Base-by-base conservation (phyloP, 306 rosid species). In the Abrus pulchellus region DNA sequence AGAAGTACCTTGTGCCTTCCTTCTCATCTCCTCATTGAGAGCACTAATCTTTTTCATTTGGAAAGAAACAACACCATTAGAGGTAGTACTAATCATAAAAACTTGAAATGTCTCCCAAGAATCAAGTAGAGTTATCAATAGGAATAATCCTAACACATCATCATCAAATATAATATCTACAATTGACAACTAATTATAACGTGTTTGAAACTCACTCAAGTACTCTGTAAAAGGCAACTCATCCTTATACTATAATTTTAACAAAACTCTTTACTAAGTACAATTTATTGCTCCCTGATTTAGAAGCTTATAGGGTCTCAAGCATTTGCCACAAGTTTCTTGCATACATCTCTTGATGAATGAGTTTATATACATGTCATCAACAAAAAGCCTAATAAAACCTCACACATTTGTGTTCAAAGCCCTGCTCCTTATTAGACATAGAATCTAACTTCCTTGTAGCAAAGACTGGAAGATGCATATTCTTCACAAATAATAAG, bases 21-120 rank as follows among this genome's bases (percentile, higher is more conserved):
- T 29, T 47, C 56, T 45, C 56, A 68, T 47, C 20, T 68, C 56
- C 1, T 68, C 40, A 68, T 43, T 47, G 28, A 68, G 74, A 44
- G 20, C 27, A 44, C 56, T 5, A 68, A 20, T 14, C 45, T 10
- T 30, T 48, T 5, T 2, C 13, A 4, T 4, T 13, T 13, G 27
- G 28, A 52, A 52, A n/a, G 29, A 52, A 4, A 52, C 57, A 52
- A 52, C 28, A n/a, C 57, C 57, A 52, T 52, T n/a, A 8, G 6
- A 8, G 28, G 57, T 5, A 0, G 29, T 0, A 7, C 3, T 52
- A 0, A 1, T 52, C 0, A 52, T 52, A 0, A 7, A 52, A 52
- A 52, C 28, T 5, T 5, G 29, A 52, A 52, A 52, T 52, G 13
- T 52, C 28, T 52, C 57, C 29, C 57, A 52, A 52, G 57, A 52